Evolutionary conservation across 805 yeast genomes (phyloP), one percentile per base, ranked within the genome.

Genomic region (Komagataella kurtzmanii): DNA sequence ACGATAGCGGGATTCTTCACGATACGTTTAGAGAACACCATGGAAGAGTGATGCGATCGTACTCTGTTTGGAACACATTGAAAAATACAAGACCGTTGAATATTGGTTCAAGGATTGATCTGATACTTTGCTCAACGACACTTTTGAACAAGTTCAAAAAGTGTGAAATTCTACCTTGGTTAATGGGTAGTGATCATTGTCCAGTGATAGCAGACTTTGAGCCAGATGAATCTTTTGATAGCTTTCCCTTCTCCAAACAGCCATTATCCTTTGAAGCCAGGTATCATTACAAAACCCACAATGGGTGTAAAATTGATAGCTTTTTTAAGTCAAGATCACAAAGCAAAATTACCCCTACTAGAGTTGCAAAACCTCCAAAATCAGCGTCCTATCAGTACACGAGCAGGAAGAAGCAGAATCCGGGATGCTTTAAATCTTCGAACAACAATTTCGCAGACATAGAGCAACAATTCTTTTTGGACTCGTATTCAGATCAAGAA

Each of bases 111-210:
- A 71, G 99, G 51, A 83, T 91, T 21, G 99, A 91, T 63, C 75
- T 83, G 57, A 81, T 91, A 5, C 63, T 89, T 6, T 65, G 76
- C 0, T 75, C 84, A 23, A 55, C 65, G 7, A 57, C 56, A 0
- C 54, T 84, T 48, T 58, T 67, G 3, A 51, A 60, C 0, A 45
- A 51, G 7, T 61, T 75, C 1, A 54, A 60, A 3, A 64, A 71
- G 47, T 74, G 80, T 0, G 75, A 75, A 54, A 85, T 86, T n/a
- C 75, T 85, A 75, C 83, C 88, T 0, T 73, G 73, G 47, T 59
- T 90, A 1, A 69, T 76, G 62, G 99, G 99, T 0, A 88, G 97
- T 0, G 99, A 91, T 63, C 99, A 91, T 65, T 91, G 98, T 64
- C 99, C 99, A 0, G 79, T 88, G 40, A 30, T 30, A 30, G 40